Evolutionary conservation across 176 grass and related monocot genomes (phyloP).

Genomic region (sorghum (Sorghum bicolor)): Sorghum_bicolor_NCBIv3 NC_012874.2:16899001-16899500

Average conservation of each 20-base stretch:
- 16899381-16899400: constrained; percentile 33
- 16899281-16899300: constrained; percentile 99
- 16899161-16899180: neutral
- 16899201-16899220: constrained; percentile 40
- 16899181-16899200: constrained; percentile 19
- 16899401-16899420: constrained; percentile 20
- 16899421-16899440: neutral
- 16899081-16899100: neutral
- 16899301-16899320: constrained; percentile 81
- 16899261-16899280: constrained; percentile 99
- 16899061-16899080: neutral
- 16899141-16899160: neutral
- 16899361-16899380: constrained; percentile 76
- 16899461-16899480: constrained; percentile 79
- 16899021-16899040: neutral
- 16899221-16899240: constrained; percentile 95
- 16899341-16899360: constrained; percentile 98
- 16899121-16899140: too few relatives aligned
- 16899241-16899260: constrained; percentile 99
- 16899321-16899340: constrained; percentile 90
- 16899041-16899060: neutral
- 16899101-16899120: neutral
- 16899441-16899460: constrained; percentile 31
- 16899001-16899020: neutral
- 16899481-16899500: constrained; percentile 99